phyloP scores from a whole-genome alignment of 148 eudicot species.

The Silene latifolia region DNA sequence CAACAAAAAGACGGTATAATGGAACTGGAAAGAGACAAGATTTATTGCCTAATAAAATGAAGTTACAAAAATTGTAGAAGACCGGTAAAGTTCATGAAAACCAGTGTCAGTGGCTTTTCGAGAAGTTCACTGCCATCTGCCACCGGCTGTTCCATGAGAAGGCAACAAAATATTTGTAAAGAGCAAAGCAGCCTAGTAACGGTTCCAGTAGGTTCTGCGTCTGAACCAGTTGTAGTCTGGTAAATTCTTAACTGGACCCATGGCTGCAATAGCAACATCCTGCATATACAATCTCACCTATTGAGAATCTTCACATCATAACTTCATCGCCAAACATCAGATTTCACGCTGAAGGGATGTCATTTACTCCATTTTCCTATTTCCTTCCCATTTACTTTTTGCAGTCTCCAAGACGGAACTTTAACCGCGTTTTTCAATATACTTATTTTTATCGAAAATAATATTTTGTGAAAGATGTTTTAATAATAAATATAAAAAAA shows the following conservation, averaged over 20 bases:
- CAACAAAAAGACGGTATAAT: neutral
- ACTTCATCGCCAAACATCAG: neutral
- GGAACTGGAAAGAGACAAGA: conserved; percentile 2
- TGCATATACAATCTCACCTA: conserved; percentile 19
- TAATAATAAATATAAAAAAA: too few relatives aligned
- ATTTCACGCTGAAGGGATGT: neutral
- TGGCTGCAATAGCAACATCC: conserved; percentile 77
- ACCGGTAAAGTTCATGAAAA: conserved; percentile 10
- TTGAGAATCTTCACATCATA: neutral
- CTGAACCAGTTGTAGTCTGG: conserved; percentile 99
- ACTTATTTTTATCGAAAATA: too few relatives aligned
- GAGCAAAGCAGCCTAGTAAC: conserved; percentile 47
- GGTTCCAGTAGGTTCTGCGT: conserved; percentile 83
- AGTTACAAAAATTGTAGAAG: conserved; percentile 15
- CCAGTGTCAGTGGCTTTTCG: neutral
- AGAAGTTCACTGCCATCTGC: neutral
- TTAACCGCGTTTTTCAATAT: too few relatives aligned
- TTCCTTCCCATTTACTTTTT: too few relatives aligned
- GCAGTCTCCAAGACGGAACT: too few relatives aligned
- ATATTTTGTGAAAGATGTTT: too few relatives aligned
- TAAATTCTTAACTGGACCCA: conserved; percentile 67
- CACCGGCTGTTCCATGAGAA: conserved; percentile 12
- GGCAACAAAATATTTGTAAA: conserved; percentile 20
- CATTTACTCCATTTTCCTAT: too few relatives aligned
- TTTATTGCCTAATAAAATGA: conserved; percentile 17